Percentiles rank a stretch among this genome's conserved stretches.
These are phyloP conservation scores for Closterium sp. DNA, from an alignment of 139 green algal species.

Conservation along the genomic window DNA sequence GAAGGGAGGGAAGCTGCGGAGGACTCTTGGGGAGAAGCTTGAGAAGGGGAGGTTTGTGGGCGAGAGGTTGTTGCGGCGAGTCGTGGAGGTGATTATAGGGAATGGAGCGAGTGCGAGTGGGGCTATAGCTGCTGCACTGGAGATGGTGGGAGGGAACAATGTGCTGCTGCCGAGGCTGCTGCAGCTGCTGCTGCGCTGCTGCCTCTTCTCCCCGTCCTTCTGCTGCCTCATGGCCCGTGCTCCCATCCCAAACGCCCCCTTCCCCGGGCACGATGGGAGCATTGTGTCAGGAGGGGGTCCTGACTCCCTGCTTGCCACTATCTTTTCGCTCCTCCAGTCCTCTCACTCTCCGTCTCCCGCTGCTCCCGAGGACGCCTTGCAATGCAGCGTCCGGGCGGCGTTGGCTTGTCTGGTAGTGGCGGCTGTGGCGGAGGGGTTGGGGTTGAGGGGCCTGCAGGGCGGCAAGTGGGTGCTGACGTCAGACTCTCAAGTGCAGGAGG, in stretches of 20 bases:
- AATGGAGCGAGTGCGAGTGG: background rate
- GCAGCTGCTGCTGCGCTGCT: constrained; percentile 10
- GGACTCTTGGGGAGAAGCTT: background rate
- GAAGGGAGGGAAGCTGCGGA: background rate
- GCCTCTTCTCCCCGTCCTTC: constrained; percentile 8
- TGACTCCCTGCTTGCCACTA: background rate
- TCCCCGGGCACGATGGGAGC: background rate
- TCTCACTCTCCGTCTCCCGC: background rate
- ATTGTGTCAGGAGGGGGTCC: background rate
- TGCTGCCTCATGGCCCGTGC: background rate
- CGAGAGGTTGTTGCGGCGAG: background rate
- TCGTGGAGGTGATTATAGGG: background rate
- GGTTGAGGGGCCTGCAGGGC: background rate
- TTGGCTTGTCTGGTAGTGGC: constrained; percentile 23
- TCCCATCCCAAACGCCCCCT: background rate
- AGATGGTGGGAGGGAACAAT: background rate
- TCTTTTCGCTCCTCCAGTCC: background rate
- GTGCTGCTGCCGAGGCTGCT: background rate
- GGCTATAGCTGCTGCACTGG: background rate
- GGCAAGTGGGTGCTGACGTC: constrained; percentile 30
- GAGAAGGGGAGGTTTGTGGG: background rate
- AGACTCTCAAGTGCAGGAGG: background rate
- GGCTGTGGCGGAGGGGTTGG: constrained; percentile 27
- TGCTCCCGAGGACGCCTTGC: background rate
- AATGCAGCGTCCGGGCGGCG: background rate